Evolutionary conservation across 1,139 yeast species (phyloP).

Genomic region (Protomyces lactucae-debilis): DNA sequence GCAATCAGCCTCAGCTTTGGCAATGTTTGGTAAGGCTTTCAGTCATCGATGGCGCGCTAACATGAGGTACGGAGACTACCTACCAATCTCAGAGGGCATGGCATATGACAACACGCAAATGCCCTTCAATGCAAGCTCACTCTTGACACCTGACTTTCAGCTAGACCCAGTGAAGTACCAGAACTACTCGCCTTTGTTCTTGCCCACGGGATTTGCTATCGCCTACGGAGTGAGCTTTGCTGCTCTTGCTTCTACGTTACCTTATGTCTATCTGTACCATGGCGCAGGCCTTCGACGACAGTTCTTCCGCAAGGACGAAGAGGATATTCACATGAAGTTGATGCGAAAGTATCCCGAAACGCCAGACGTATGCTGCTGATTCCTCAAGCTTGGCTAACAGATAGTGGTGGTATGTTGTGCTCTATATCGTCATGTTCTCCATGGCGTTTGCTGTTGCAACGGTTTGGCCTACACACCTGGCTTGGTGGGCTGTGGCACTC

Average conservation of each 20-base stretch:
- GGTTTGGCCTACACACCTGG: conserved; percentile 44
- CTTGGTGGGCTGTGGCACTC: conserved; percentile 39
- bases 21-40: conserved; percentile 28
- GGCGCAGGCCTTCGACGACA: conserved; percentile 50
- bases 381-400: conserved; percentile 45
- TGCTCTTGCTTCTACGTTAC: conserved; percentile 51
- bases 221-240: conserved; percentile 61
- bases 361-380: conserved; percentile 35
- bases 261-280: conserved; percentile 54
- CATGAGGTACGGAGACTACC: conserved; percentile 43
- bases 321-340: conserved; percentile 60
- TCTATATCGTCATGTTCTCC: conserved; percentile 48
- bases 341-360: conserved; percentile 56
- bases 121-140: conserved; percentile 45
- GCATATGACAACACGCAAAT: conserved; percentile 50
- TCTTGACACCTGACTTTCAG: conserved; percentile 45
- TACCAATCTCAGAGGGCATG: conserved; percentile 37
- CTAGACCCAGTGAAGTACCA: conserved; percentile 51
- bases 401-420: conserved; percentile 54
- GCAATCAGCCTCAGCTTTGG: conserved; percentile 43
- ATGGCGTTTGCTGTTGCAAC: conserved; percentile 50
- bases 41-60: background rate
- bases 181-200: conserved; percentile 55
- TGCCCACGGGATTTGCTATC: conserved; percentile 59
- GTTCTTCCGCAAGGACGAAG: conserved; percentile 45